Evolutionary conservation across 164 flowering plant genomes (phyloP), one percentile per base, ranked within the genome.

Genomic region (Hamamelis virginiana): DNA sequence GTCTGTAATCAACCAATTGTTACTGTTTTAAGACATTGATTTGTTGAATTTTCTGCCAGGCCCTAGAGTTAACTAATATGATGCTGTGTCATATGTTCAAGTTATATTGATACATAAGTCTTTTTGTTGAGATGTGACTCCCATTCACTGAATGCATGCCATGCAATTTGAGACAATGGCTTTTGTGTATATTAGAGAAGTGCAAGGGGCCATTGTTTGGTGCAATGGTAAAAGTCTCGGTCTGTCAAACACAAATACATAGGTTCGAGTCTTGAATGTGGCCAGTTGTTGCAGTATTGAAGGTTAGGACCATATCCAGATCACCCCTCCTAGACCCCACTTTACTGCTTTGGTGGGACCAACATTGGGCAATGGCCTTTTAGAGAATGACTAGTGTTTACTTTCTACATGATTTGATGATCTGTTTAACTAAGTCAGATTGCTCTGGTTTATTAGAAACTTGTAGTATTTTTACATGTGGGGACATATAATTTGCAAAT

Each of bases 371-470:
- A n/a, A n/a, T n/a, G n/a, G n/a, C n/a, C n/a, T 50, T 16, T 50
- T 50, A n/a, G 53, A 50, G n/a, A 50, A 13, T 15, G 19, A n/a
- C 41, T 6, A 33, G 41, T 33, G 53, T 50, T 16, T 50, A 13
- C 19, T 18, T 50, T 15, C 8, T 50, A 50, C 6, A 12, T 62
- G 51, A 44, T 4, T 1, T 21, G 50, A 14, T 28, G 27, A 25
- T 22, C 66, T 44, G 33, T 63, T 46, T 52, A 63, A 63, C 28
- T 15, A 63, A 63, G 28, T 60, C 45, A 60, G n/a, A 15, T 10
- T 63, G 18, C 66, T 25, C 15, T 45, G 28, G 52, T 22, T 63
- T 46, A 13, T 45, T 28, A 45, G 50, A 63, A 63, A 21, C 10
- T 45, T 14, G 43, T 25, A 21, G 23, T 45, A 63, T 3, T 23